Conservation (phyloP, 495 filamentous ascomycete genomes). For the Penicillium ochrochloron region DNA sequence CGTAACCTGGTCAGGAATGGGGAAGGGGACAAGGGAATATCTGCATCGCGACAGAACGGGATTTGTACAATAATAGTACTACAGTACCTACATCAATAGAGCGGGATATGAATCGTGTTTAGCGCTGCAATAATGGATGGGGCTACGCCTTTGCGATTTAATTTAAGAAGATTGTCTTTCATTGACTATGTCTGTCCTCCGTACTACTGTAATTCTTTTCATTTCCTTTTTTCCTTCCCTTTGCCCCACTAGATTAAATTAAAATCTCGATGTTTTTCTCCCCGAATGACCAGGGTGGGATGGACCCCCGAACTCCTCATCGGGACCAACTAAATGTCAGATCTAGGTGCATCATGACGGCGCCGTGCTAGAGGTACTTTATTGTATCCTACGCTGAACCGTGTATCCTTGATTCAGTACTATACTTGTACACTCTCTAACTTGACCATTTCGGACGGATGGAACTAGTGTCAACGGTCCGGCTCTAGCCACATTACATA, state of each 20-base stretch:
- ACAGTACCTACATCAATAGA: neutral
- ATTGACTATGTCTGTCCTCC: neutral
- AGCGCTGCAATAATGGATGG: conserved; percentile 14
- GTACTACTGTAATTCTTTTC: neutral
- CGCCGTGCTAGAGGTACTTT: conserved; percentile 1
- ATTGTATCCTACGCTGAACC: neutral
- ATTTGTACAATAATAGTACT: neutral
- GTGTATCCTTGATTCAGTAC: neutral
- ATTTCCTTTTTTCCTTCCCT: neutral
- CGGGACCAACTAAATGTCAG: conserved; percentile 26
- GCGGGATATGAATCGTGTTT: conserved; percentile 15
- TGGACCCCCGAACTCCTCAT: conserved; percentile 34
- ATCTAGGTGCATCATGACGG: conserved; percentile 25
- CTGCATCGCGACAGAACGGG: conserved; percentile 24
- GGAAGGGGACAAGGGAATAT: conserved; percentile 10
- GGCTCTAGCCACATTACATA: conserved; percentile 13
- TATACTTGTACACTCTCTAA: neutral
- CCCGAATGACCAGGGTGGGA: conserved; percentile 17
- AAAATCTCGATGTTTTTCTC: conserved; percentile 20
- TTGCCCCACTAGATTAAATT: conserved; percentile 8
- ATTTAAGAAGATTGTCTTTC: neutral
- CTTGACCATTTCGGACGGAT: conserved; percentile 14
- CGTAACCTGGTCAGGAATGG: neutral
- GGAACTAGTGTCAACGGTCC: conserved; percentile 27
- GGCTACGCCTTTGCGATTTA: neutral